These are phyloP conservation scores for Acanthamoeba culbertsoni DNA, from an alignment of 208 protist species.

Conservation along the genomic window DNA sequence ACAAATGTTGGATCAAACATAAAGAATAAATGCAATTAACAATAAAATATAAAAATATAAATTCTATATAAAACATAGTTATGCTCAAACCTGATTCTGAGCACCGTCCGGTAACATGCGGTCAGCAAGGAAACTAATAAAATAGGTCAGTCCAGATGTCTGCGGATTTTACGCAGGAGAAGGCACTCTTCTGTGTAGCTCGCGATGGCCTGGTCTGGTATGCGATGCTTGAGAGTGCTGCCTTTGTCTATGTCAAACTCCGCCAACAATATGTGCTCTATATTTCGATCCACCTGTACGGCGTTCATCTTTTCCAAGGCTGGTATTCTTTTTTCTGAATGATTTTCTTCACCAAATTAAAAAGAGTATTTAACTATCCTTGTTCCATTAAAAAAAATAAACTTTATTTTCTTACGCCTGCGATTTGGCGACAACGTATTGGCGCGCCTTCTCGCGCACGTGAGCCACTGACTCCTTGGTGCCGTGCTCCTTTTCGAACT, in stretches of 20 bases:
- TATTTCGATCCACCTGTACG: not conserved
- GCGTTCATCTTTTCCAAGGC: not conserved
- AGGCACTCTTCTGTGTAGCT: not conserved
- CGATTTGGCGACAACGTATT: slow-evolving; percentile 88
- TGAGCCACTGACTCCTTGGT: slow-evolving; percentile 85
- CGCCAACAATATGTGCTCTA: slow-evolving; percentile 66
- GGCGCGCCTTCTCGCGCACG: slow-evolving; percentile 91
- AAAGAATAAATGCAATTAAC: not conserved
- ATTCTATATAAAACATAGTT: not conserved
- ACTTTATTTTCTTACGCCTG: not conserved
- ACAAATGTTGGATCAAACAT: too few relatives aligned
- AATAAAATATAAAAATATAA: not conserved
- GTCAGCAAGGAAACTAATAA: slow-evolving; percentile 66
- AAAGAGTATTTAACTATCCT: not conserved
- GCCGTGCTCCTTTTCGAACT: slow-evolving; percentile 94
- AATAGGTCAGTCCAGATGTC: not conserved
- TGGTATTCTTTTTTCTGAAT: not conserved
- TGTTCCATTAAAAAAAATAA: not conserved
- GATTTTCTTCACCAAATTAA: not conserved
- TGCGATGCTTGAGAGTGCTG: slow-evolving; percentile 58
- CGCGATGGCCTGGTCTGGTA: slow-evolving; percentile 54
- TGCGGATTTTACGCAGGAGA: not conserved
- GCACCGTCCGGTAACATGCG: slow-evolving; percentile 79
- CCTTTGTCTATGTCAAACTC: slow-evolving; percentile 82
- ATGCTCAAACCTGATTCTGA: slow-evolving; percentile 61